Conservation (phyloP, 345 rosid genomes). For the Lepidium sativum region DNA sequence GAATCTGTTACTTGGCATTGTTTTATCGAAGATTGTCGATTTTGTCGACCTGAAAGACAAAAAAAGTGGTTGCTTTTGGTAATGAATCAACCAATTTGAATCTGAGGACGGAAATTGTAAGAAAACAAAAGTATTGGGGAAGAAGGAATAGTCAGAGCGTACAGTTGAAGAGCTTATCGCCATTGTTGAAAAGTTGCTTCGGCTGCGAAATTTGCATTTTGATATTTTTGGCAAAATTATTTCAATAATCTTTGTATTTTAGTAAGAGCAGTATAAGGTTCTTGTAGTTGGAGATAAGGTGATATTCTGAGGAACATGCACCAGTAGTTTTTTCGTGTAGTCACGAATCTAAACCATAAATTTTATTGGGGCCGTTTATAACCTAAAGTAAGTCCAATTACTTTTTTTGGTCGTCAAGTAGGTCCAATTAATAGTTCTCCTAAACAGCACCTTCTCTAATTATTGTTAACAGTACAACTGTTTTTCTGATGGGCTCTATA, state of each 20-base stretch:
- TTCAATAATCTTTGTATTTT: conserved; percentile 3
- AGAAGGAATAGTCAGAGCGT: conserved; percentile 22
- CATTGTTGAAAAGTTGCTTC: conserved; percentile 18
- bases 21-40: not conserved
- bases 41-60: conserved; percentile 11
- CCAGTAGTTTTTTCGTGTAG: not conserved
- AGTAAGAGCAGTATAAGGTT: conserved; percentile 5
- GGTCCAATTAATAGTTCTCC: no score
- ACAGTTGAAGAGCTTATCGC: conserved; percentile 24
- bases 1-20: not conserved
- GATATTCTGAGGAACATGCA: not conserved
- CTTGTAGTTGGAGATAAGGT: no score
- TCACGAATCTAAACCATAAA: not conserved
- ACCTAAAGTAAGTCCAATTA: not conserved
- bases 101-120: not conserved
- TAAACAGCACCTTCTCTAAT: no score
- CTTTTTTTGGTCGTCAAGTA: no score
- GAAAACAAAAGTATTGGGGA: not conserved
- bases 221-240: not conserved
- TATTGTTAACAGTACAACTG: no score
- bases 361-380: not conserved
- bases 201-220: conserved; percentile 19
- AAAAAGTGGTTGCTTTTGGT: not conserved
- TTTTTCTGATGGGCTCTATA: no score
- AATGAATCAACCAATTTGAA: not conserved